Evolutionary conservation across 441 rosid species (phyloP).

Genomic region (Aleurites moluccanus): DNA sequence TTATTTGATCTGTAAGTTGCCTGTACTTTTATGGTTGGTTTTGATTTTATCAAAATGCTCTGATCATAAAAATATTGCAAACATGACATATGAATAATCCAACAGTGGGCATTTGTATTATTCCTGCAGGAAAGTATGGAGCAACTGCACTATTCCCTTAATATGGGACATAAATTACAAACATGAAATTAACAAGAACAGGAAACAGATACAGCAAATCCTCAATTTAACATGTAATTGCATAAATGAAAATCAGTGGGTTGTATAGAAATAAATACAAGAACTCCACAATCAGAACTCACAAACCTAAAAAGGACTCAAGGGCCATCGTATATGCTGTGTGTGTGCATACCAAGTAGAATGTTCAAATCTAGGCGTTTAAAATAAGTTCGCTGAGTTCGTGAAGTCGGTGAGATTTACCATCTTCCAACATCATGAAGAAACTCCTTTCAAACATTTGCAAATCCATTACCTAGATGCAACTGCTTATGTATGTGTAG

Average conservation of each 20-base stretch:
- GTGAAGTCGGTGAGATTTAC: neutral
- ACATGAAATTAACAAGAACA: neutral
- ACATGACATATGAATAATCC: no score
- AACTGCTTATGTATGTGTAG: slow-evolving; percentile 32
- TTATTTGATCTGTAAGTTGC: neutral
- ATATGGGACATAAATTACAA: neutral
- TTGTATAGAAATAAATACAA: slow-evolving; percentile 7
- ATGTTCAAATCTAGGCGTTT: neutral
- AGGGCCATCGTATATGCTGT: neutral
- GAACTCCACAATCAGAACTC: slow-evolving; percentile 1
- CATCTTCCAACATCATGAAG: neutral
- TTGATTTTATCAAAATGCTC: neutral
- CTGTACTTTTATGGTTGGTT: neutral
- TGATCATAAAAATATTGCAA: no score
- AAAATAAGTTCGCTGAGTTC: neutral
- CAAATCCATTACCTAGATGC: neutral
- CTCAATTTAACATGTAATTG: neutral
- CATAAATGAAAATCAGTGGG: neutral
- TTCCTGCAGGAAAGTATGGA: neutral
- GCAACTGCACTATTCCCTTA: neutral
- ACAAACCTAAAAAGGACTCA: neutral
- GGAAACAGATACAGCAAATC: neutral
- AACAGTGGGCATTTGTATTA: neutral
- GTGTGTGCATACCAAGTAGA: neutral
- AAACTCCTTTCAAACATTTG: slow-evolving; percentile 5